Conservation (phyloP, 805 yeast genomes). For the Yarrowia sp. region DNA sequence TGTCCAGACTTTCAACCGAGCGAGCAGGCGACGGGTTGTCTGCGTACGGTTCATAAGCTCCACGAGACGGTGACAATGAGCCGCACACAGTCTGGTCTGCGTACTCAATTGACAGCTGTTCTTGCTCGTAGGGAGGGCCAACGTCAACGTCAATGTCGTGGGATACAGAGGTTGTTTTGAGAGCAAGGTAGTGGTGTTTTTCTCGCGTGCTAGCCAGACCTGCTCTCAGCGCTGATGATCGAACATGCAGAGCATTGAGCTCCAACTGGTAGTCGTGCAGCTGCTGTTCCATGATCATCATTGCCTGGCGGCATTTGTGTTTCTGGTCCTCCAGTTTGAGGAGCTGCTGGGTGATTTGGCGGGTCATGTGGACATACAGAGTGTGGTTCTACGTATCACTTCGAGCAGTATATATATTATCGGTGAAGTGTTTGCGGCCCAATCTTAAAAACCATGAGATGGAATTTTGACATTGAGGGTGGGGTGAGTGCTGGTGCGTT, state of each 20-base stretch:
- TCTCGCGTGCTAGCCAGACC: neutral
- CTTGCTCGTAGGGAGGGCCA: neutral
- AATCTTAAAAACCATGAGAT: neutral
- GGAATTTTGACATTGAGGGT: neutral
- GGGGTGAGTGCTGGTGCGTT: neutral
- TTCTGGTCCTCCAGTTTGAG: conserved; percentile 1
- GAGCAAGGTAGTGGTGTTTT: neutral
- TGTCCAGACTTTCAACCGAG: neutral
- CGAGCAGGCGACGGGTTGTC: neutral
- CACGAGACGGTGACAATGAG: neutral
- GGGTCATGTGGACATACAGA: neutral
- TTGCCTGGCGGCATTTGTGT: conserved; percentile 3
- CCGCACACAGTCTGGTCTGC: neutral
- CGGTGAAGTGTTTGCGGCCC: neutral
- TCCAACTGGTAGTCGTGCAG: neutral
- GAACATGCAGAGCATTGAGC: neutral
- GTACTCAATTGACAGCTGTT: neutral
- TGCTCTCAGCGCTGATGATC: neutral
- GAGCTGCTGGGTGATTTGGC: neutral
- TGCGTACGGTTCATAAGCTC: too few species aligned
- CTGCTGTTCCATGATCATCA: neutral
- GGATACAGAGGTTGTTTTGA: too few species aligned
- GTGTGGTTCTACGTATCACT: neutral
- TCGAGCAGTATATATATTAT: too few species aligned
- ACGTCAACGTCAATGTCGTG: too few species aligned